Evolutionary conservation across 1,139 yeast genomes (phyloP).

Genomic region (Pichia sp.): DNA sequence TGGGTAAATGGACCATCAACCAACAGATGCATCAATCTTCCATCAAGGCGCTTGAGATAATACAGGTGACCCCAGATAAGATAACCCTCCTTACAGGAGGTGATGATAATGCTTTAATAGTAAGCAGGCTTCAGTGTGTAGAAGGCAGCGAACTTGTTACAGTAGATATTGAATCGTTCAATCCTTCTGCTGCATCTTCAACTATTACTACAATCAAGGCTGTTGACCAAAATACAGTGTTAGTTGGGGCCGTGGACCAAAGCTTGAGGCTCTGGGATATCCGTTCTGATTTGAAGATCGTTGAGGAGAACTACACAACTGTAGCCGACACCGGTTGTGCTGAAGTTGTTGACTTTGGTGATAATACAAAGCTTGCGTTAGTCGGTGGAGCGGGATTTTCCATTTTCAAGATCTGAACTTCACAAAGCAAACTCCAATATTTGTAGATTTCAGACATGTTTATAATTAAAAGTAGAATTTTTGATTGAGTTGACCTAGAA

Average conservation of each 20-base stretch:
- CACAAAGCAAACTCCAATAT: no score
- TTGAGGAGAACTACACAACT: slow-evolving; percentile 58
- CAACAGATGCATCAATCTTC: slow-evolving; percentile 80
- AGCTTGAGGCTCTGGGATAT: slow-evolving; percentile 61
- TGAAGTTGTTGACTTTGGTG: slow-evolving; percentile 36
- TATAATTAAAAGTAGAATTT: no score
- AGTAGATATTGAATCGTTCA: slow-evolving; percentile 34
- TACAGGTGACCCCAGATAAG: slow-evolving; percentile 3
- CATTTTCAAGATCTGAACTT: slow-evolving; percentile 36
- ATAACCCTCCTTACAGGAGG: slow-evolving; percentile 65
- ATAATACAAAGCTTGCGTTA: slow-evolving; percentile 34
- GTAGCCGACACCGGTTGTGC: slow-evolving; percentile 87
- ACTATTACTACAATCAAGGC: slow-evolving; percentile 67
- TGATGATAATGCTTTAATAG: slow-evolving; percentile 76
- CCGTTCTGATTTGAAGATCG: slow-evolving; percentile 35
- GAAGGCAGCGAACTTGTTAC: slow-evolving; percentile 12
- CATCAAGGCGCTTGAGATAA: slow-evolving; percentile 52
- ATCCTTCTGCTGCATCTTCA: slow-evolving; percentile 69
- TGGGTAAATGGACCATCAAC: slow-evolving; percentile 33
- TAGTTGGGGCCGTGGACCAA: slow-evolving; percentile 77
- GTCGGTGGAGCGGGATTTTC: slow-evolving; percentile 75
- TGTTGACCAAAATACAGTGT: slow-evolving; percentile 31
- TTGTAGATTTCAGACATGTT: no score
- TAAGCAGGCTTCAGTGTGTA: slow-evolving; percentile 31
- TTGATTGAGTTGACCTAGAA: no score